Evolutionary conservation across 768 basidiomycete genomes (phyloP).

Genomic region (Tylopilus subfusipes): DNA sequence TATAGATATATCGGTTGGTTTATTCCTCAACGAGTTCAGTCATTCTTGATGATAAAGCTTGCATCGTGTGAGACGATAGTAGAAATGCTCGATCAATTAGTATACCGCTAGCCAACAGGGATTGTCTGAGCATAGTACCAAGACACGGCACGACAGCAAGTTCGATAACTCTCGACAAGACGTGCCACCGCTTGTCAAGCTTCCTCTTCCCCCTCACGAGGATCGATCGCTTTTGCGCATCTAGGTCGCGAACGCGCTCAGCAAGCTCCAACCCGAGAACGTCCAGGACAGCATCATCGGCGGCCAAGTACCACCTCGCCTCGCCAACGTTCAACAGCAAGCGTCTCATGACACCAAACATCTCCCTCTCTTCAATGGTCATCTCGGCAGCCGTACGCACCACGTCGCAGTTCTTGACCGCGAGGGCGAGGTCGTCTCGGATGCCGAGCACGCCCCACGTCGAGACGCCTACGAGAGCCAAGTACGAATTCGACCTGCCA

Average conservation of each 20-base stretch:
- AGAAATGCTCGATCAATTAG: too few species aligned
- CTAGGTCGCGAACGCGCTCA: constrained; percentile 33
- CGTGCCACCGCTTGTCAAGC: constrained; percentile 21
- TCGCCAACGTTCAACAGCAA: constrained; percentile 49
- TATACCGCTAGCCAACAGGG: too few species aligned
- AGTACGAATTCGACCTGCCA: constrained; percentile 58
- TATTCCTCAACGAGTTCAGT: too few species aligned
- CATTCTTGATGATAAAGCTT: too few species aligned
- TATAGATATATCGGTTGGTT: too few species aligned
- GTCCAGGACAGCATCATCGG: constrained; percentile 35
- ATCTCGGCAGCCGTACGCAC: constrained; percentile 39
- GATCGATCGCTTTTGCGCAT: constrained; percentile 22
- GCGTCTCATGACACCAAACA: constrained; percentile 45
- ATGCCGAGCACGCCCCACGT: constrained; percentile 55
- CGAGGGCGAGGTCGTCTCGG: constrained; percentile 35
- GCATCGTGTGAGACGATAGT: too few species aligned
- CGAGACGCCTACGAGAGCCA: constrained; percentile 55
- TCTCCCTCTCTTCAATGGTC: constrained; percentile 41
- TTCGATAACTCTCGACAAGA: constrained; percentile 30
- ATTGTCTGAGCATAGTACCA: too few species aligned
- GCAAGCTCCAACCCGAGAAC: constrained; percentile 47
- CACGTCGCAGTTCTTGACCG: constrained; percentile 35
- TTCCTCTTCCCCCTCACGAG: constrained; percentile 26
- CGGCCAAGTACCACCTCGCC: constrained; percentile 40
- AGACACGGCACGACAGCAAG: not conserved